Evolutionary conservation across 352 stramenopile genomes (phyloP).

Genomic region (Aphanomyces invadans): DNA sequence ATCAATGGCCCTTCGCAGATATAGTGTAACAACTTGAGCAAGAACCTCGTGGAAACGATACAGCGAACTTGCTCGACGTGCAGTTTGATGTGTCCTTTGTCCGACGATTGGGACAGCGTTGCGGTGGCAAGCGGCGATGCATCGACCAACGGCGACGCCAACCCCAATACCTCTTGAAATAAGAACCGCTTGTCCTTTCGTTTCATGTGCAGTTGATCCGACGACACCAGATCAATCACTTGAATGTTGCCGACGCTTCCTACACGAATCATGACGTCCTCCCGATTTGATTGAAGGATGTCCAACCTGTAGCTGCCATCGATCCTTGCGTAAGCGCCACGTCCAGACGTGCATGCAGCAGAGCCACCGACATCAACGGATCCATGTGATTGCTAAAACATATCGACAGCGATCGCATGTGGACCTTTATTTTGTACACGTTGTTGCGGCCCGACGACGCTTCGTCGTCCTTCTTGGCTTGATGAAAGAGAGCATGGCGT

Average conservation of each 20-base stretch:
- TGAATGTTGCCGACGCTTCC: constrained; percentile 55
- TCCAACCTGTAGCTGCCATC: neutral
- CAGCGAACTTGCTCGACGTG: constrained; percentile 11
- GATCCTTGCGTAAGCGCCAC: constrained; percentile 26
- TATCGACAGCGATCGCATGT: constrained; percentile 66
- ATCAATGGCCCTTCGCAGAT: constrained; percentile 17
- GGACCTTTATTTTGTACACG: constrained; percentile 29
- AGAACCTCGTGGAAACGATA: constrained; percentile 15
- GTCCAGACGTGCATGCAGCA: constrained; percentile 45
- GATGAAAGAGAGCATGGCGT: constrained; percentile 49
- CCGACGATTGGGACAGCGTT: neutral
- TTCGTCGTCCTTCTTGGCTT: constrained; percentile 20
- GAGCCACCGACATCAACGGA: constrained; percentile 49
- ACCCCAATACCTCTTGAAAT: constrained; percentile 21
- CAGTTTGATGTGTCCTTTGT: neutral
- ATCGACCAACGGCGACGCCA: neutral
- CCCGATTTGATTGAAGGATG: constrained; percentile 18
- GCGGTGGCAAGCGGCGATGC: neutral
- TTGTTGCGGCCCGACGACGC: neutral
- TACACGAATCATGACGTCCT: too few species aligned
- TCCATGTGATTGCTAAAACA: constrained; percentile 70
- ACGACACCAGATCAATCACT: constrained; percentile 50
- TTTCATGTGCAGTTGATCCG: constrained; percentile 16
- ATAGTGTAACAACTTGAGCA: constrained; percentile 23
- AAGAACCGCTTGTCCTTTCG: constrained; percentile 20